phyloP scores from a whole-genome alignment of 768 basidiomycete genomes.

The Phaeotremella skinneri region DNA sequence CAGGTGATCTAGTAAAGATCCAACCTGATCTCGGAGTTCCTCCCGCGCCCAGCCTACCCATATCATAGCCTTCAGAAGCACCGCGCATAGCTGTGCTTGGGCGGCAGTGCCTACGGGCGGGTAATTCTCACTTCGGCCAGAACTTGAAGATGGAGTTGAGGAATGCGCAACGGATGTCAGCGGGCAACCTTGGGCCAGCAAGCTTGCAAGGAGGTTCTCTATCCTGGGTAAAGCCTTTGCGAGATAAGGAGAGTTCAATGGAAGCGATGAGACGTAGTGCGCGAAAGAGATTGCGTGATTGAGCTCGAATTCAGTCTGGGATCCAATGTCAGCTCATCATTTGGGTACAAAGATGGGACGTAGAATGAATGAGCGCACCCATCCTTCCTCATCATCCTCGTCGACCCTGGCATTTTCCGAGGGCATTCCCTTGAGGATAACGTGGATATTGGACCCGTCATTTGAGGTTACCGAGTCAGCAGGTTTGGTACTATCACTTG shows the following conservation, averaged over 20 bases:
- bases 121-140: constrained; percentile 7
- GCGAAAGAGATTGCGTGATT: constrained; percentile 49
- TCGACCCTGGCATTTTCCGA: not conserved
- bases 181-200: constrained; percentile 25
- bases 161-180: not conserved
- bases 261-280: constrained; percentile 43
- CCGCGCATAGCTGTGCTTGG: constrained; percentile 33
- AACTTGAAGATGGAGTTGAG: constrained; percentile 32
- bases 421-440: constrained; percentile 28
- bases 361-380: too few relatives aligned
- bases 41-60: constrained; percentile 32
- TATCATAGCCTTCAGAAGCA: constrained; percentile 32
- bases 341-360: not conserved
- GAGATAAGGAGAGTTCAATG: constrained; percentile 23
- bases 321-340: not conserved
- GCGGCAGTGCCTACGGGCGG: constrained; percentile 1
- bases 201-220: constrained; percentile 24
- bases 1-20: constrained; percentile 17
- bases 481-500: not conserved
- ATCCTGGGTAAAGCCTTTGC: constrained; percentile 22
- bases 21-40: constrained; percentile 18
- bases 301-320: constrained; percentile 39
- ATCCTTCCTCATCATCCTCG: constrained; percentile 35
- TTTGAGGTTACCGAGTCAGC: not conserved
- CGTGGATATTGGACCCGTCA: constrained; percentile 9